phyloP scores from a whole-genome alignment of 106 monocot genomes.

The Allium fistulosum region DNA sequence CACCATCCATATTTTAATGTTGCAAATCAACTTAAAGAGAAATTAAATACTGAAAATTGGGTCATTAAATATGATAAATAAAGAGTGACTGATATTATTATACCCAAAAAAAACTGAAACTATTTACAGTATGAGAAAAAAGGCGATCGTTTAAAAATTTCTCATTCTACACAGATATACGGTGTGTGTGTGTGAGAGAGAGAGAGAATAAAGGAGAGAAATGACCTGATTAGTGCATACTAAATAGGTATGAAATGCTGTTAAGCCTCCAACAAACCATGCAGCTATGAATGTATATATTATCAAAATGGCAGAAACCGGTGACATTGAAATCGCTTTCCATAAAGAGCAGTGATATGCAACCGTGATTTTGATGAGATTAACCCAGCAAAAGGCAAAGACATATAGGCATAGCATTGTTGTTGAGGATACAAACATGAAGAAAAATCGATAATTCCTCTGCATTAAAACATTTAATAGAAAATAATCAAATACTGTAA shows the following conservation, averaged over 20 bases:
- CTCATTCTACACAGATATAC: too few relatives aligned
- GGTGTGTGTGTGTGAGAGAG: neutral
- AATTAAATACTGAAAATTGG: too few relatives aligned
- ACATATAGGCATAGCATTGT: conserved; percentile 53
- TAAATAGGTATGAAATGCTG: conserved; percentile 53
- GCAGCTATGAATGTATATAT: conserved; percentile 47
- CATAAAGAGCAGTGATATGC: conserved; percentile 31
- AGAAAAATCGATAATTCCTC: conserved; percentile 20
- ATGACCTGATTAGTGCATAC: conserved; percentile 62
- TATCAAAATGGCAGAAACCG: conserved; percentile 49
- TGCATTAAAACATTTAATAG: conserved; percentile 17
- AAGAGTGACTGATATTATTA: too few relatives aligned
- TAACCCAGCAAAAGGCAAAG: conserved; percentile 57
- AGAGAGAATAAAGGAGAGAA: neutral
- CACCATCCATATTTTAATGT: too few relatives aligned
- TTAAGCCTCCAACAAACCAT: conserved; percentile 66
- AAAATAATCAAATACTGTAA: neutral
- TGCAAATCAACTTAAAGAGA: too few relatives aligned
- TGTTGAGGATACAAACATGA: conserved; percentile 45
- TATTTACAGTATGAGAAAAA: too few relatives aligned
- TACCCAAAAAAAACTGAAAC: too few relatives aligned
- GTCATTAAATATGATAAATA: too few relatives aligned
- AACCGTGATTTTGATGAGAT: conserved; percentile 33
- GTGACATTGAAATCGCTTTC: conserved; percentile 36
- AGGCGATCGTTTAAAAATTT: too few relatives aligned